A percentile compares a stretch with the other conserved stretches of the same genome.
These are phyloP conservation scores for Russula earlei DNA, from an alignment of 768 basidiomycete species.

Conservation along the genomic window DNA sequence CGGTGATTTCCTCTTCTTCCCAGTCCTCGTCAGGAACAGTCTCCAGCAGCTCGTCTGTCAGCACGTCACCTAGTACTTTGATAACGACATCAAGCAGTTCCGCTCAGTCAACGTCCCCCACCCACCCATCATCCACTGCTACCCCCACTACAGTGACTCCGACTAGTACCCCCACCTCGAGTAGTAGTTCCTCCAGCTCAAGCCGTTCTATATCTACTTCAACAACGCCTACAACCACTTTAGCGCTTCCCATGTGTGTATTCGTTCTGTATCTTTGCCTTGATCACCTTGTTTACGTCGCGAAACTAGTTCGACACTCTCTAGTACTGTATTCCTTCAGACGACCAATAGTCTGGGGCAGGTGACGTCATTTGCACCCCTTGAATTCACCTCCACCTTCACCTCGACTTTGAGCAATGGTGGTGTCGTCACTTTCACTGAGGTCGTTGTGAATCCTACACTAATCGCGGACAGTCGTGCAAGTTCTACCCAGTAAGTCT, in stretches of 20 bases:
- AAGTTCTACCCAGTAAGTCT: slow-evolving; percentile 39
- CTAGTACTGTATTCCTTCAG: slow-evolving; percentile 43
- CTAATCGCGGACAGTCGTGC: slow-evolving; percentile 41
- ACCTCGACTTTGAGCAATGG: slow-evolving; percentile 50
- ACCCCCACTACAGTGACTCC: neutral
- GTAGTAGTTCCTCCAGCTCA: neutral
- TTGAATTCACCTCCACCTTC: slow-evolving; percentile 45
- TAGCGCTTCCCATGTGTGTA: slow-evolving; percentile 19
- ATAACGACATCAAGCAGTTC: neutral
- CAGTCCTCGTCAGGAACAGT: neutral
- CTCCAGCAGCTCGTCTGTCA: neutral
- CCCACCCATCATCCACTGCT: neutral
- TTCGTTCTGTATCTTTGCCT: slow-evolving; percentile 18
- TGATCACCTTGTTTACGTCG: slow-evolving; percentile 5
- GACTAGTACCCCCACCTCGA: neutral
- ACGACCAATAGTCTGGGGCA: slow-evolving; percentile 52
- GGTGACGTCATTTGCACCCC: slow-evolving; percentile 41
- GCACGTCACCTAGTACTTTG: neutral
- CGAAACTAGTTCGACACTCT: slow-evolving; percentile 40
- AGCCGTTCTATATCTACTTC: neutral
- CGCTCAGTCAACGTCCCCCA: neutral
- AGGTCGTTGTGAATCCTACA: slow-evolving; percentile 62
- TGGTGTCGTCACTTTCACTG: slow-evolving; percentile 46
- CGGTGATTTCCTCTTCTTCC: slow-evolving; percentile 1
- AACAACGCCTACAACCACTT: neutral